These are phyloP conservation scores for Umbelopsis sp. DNA, from an alignment of 371 early-diverging fungal genomes.

Conservation along the genomic window DNA sequence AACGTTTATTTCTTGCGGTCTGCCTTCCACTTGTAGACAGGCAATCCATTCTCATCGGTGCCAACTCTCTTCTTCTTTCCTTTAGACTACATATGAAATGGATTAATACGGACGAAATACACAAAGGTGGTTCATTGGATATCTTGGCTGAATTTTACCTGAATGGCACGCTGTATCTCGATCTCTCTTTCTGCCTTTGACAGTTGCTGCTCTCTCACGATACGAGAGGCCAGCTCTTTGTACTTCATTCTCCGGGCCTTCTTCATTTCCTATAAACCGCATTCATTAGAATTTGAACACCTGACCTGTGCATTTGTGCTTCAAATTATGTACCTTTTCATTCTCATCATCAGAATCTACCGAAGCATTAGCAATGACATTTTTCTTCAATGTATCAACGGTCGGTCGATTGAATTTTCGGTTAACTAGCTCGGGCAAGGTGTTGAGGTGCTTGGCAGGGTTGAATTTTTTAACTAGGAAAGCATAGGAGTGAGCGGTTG, in stretches of 20 bases:
- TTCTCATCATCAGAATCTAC: constrained; percentile 26
- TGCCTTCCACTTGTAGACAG: constrained; percentile 91
- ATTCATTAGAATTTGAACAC: neutral
- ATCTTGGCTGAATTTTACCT: constrained; percentile 44
- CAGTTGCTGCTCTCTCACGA: constrained; percentile 80
- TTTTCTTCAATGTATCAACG: constrained; percentile 55
- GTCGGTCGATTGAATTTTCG: constrained; percentile 83
- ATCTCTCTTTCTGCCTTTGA: constrained; percentile 75
- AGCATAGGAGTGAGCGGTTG: neutral
- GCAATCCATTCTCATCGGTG: constrained; percentile 75
- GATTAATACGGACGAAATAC: neutral
- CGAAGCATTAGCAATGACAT: constrained; percentile 41
- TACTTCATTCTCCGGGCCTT: constrained; percentile 60
- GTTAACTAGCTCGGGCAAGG: constrained; percentile 79
- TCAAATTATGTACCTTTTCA: constrained; percentile 22
- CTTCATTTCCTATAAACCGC: constrained; percentile 31
- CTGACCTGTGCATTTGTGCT: neutral
- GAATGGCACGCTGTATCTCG: constrained; percentile 75
- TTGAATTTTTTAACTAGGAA: constrained; percentile 63
- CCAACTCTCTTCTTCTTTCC: constrained; percentile 81
- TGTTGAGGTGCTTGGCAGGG: constrained; percentile 79
- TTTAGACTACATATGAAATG: constrained; percentile 55
- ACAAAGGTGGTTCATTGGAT: neutral
- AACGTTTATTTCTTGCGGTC: constrained; percentile 77
- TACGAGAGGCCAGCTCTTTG: constrained; percentile 75